A percentile compares a stretch with the other conserved stretches of the same genome.
Conservation (phyloP, 176 grass and related monocot genomes). For the Zea luxurians region DNA sequence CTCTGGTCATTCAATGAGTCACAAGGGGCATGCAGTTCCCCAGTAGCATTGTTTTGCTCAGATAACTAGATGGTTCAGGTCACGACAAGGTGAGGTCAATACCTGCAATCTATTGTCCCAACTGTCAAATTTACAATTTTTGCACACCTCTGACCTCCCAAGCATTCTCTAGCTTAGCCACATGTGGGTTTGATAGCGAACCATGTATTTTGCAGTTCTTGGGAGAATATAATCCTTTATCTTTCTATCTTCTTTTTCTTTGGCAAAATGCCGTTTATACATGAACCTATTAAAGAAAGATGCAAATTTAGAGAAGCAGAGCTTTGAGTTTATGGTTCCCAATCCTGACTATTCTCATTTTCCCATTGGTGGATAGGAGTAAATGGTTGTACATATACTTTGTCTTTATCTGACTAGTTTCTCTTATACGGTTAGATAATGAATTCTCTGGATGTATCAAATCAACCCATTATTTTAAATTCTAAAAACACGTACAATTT, state of each 20-base stretch:
- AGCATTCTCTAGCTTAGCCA: background rate
- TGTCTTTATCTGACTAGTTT: conserved; percentile 2
- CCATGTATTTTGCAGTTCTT: background rate
- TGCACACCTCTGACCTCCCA: background rate
- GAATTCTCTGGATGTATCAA: background rate
- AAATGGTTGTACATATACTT: conserved; percentile 2
- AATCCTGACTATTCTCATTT: background rate
- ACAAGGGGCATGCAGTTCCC: background rate
- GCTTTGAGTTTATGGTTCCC: background rate
- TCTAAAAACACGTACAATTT: conserved; percentile 2
- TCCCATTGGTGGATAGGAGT: conserved; percentile 4
- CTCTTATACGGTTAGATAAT: conserved; percentile 4
- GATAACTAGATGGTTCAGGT: background rate
- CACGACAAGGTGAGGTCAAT: conserved; percentile 7
- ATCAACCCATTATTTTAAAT: conserved; percentile 2
- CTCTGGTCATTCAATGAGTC: too few species aligned
- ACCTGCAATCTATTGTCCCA: background rate
- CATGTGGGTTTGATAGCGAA: background rate
- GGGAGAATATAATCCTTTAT: background rate
- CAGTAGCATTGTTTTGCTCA: background rate
- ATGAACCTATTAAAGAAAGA: background rate
- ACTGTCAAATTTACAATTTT: background rate
- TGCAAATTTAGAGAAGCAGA: background rate
- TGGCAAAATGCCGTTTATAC: conserved; percentile 12
- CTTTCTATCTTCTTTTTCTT: background rate